Evolutionary conservation across 2,329 filamentous ascomycete genomes (phyloP), one percentile per base, ranked within the genome.

Genomic region (Beauveria brongniartii): DNA sequence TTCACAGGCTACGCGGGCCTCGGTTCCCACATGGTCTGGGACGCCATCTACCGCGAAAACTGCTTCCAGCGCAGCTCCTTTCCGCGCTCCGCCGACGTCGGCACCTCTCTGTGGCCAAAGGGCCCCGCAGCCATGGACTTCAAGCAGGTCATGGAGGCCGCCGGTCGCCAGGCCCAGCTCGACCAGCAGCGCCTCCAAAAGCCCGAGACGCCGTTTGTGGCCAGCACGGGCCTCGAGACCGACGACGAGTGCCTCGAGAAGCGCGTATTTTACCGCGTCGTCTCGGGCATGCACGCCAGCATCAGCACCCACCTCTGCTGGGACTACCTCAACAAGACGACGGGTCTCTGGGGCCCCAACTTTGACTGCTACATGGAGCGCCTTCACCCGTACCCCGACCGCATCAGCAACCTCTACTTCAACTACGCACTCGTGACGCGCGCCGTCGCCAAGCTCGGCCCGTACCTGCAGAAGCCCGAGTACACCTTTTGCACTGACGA

Each of bases 201-300:
- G 46, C 80, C 82, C 30, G 80, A 84, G 62, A 80, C 80, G 3
- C 80, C 82, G 1, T 84, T 86, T 54, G 81, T 86, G 53, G 80
- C 85, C 55, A 82, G 83, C 67, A 84, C 84, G 8, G 82, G 84
- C 0, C 78, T 93, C 55, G 90, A 94, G 65, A 81, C 87, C 53
- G 92, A 96, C 66, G 92, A 97, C 67, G 90, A 96, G 70, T 99
- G 94, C 69, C 78, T 99, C 26, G 94, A 99, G 79, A 97, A 99
- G 81, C 89, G 94, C n/a, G 94, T 97, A 43, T 99, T 99, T 73
- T 94, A 97, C 76, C 85, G 92, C 7, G 86, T 99, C 64, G 86
- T 99, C 64, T 96, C 92, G 56, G 94, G 94, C 48, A 97, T 99
- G 94, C 94, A 99, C 74, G 91, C 94, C 18, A 96, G 92, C 65